These are phyloP conservation scores for Fusarium chaquense DNA, from an alignment of 2,329 filamentous ascomycete genomes.

Conservation along the genomic window DNA sequence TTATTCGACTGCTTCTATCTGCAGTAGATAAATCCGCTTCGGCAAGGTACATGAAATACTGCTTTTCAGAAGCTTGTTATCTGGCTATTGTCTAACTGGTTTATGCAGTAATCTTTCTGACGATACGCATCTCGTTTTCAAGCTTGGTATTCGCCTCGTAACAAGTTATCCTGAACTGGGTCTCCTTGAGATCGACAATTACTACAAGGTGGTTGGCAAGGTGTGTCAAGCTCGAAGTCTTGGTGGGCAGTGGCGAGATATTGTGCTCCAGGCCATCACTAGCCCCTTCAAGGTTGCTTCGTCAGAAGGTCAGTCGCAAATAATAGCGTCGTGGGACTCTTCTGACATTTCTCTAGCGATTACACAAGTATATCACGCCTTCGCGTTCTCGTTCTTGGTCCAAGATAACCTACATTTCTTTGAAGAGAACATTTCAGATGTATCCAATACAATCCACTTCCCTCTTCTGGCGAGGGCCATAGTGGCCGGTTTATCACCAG, in stretches of 20 bases:
- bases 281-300: slow-evolving; percentile 46
- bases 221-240: slow-evolving; percentile 49
- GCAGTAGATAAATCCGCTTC: slow-evolving; percentile 48
- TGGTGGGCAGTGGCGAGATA: slow-evolving; percentile 31
- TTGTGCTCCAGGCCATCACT: slow-evolving; percentile 49
- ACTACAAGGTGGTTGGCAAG: slow-evolving; percentile 57
- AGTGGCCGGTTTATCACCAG: slow-evolving; percentile 50
- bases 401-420: slow-evolving; percentile 55
- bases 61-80: neutral
- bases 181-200: slow-evolving; percentile 48
- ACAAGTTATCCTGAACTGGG: slow-evolving; percentile 41
- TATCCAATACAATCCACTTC: slow-evolving; percentile 56
- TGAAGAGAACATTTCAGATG: slow-evolving; percentile 53
- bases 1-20: slow-evolving; percentile 55
- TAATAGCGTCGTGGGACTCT: neutral
- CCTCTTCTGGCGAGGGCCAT: slow-evolving; percentile 59
- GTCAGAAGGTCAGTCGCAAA: slow-evolving; percentile 35
- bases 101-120: slow-evolving; percentile 30
- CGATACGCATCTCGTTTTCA: slow-evolving; percentile 51
- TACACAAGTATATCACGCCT: slow-evolving; percentile 39
- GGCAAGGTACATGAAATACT: slow-evolving; percentile 41
- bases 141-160: slow-evolving; percentile 51
- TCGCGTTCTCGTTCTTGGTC: slow-evolving; percentile 44
- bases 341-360: slow-evolving; percentile 24
- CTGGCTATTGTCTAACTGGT: slow-evolving; percentile 26